Percentiles rank a stretch among this genome's conserved stretches.
phyloP scores from a whole-genome alignment of 257 asterid genomes.

The Fraxinus americana region DNA sequence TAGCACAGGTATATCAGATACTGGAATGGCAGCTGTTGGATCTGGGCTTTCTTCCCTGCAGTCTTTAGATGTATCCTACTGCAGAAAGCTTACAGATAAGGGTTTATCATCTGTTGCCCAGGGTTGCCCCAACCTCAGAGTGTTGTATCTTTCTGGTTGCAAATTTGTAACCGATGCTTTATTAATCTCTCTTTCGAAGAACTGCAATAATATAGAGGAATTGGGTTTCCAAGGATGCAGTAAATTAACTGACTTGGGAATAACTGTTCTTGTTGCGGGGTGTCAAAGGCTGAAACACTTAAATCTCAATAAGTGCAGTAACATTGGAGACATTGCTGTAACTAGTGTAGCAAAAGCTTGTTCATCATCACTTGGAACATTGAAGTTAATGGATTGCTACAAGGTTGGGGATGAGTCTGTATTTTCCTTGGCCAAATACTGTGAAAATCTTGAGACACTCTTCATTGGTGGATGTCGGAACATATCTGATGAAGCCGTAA shows the following conservation, averaged over 20 bases:
- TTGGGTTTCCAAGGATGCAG: constrained; percentile 78
- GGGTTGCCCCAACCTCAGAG: constrained; percentile 67
- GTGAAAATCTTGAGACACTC: constrained; percentile 69
- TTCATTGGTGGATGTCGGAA: constrained; percentile 84
- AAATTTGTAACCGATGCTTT: constrained; percentile 70
- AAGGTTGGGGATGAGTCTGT: constrained; percentile 74
- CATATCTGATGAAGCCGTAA: constrained; percentile 66
- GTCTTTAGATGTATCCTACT: constrained; percentile 79
- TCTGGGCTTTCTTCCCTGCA: constrained; percentile 63
- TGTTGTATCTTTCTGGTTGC: constrained; percentile 73
- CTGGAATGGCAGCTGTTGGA: constrained; percentile 69
- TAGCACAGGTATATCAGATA: constrained; percentile 76
- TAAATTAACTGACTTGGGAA: constrained; percentile 71
- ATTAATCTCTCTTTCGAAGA: constrained; percentile 61
- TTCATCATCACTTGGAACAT: constrained; percentile 57
- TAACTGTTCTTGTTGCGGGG: constrained; percentile 69
- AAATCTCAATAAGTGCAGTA: constrained; percentile 81
- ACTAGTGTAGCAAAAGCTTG: constrained; percentile 62
- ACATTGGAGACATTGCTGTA: constrained; percentile 69
- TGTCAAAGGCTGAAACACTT: constrained; percentile 67
- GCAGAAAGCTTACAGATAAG: constrained; percentile 85
- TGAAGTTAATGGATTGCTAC: constrained; percentile 80
- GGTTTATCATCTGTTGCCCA: constrained; percentile 75
- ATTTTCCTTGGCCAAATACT: constrained; percentile 55
- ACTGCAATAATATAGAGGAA: constrained; percentile 72